These are phyloP conservation scores for Symbiodinium pilosum DNA, from an alignment of 73 alveolate species.

Conservation along the genomic window DNA sequence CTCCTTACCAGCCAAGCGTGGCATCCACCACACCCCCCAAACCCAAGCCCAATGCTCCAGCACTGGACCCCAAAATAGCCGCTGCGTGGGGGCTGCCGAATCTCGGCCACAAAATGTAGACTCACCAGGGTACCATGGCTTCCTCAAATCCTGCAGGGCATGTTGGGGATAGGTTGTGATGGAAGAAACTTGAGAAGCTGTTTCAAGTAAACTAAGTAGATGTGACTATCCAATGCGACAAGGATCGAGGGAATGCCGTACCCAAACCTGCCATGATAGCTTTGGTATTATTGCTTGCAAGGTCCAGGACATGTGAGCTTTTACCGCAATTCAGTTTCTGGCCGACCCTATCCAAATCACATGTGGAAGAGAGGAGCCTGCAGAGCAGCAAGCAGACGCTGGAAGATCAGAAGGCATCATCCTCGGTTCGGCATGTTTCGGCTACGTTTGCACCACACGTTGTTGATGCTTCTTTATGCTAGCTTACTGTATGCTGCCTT, in stretches of 20 bases:
- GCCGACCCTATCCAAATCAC: neutral
- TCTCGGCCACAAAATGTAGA: neutral
- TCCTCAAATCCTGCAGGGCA: too few species aligned
- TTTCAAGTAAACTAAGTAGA: too few species aligned
- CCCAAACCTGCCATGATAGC: too few species aligned
- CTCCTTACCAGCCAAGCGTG: neutral
- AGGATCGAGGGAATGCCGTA: neutral
- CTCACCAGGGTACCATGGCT: neutral
- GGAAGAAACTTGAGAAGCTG: too few species aligned
- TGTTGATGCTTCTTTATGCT: neutral
- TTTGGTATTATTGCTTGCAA: too few species aligned
- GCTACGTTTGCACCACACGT: neutral
- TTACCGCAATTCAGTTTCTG: neutral
- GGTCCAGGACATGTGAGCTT: neutral
- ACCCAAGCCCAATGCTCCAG: neutral
- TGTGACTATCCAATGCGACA: neutral
- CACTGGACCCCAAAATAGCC: constrained; percentile 65
- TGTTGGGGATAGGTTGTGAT: too few species aligned
- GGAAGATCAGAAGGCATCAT: neutral
- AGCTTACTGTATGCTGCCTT: neutral
- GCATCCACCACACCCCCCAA: neutral
- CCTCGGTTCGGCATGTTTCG: neutral
- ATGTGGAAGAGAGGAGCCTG: neutral
- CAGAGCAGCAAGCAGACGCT: neutral
- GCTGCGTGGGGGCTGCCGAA: constrained; percentile 90